A percentile compares a stretch with the other conserved stretches of the same genome.
Conservation (phyloP, 495 filamentous ascomycete species). For the Polyplosphaeria fusca region DNA sequence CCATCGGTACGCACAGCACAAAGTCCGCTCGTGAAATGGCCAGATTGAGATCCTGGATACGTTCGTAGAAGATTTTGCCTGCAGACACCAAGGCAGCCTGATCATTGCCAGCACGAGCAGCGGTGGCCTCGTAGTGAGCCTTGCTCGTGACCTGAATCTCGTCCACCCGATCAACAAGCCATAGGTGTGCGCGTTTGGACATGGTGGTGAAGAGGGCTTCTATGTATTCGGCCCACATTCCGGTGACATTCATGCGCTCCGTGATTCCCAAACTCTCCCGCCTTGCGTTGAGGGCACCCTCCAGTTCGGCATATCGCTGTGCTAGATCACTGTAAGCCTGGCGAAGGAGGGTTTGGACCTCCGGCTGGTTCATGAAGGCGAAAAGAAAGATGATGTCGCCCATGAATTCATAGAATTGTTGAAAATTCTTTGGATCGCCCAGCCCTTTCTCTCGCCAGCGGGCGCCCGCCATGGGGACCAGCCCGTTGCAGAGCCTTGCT, state of each 20-base stretch:
- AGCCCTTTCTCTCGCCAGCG: constrained; percentile 9
- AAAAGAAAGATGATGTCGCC: neutral
- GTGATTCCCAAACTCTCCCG: neutral
- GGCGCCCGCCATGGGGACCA: constrained; percentile 12
- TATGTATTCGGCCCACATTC: constrained; percentile 9
- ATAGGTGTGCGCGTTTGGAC: neutral
- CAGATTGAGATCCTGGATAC: neutral
- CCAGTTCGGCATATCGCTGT: neutral
- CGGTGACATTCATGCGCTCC: neutral
- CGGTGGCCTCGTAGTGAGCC: neutral
- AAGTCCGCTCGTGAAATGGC: neutral
- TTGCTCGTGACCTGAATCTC: constrained; percentile 1
- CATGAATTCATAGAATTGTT: neutral
- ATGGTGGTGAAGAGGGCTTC: neutral
- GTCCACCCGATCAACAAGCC: constrained; percentile 6
- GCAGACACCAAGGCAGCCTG: neutral
- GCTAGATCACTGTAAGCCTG: constrained; percentile 1
- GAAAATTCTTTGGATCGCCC: constrained; percentile 4
- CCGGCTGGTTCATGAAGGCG: neutral
- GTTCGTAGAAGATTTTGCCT: constrained; percentile 3
- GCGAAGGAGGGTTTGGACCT: neutral
- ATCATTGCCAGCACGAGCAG: neutral
- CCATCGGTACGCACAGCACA: constrained; percentile 4
- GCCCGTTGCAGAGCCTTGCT: constrained; percentile 6
- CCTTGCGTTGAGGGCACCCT: neutral